These are phyloP conservation scores for Neofusicoccum ribis DNA, from an alignment of 2,329 filamentous ascomycete genomes.

Conservation along the genomic window DNA sequence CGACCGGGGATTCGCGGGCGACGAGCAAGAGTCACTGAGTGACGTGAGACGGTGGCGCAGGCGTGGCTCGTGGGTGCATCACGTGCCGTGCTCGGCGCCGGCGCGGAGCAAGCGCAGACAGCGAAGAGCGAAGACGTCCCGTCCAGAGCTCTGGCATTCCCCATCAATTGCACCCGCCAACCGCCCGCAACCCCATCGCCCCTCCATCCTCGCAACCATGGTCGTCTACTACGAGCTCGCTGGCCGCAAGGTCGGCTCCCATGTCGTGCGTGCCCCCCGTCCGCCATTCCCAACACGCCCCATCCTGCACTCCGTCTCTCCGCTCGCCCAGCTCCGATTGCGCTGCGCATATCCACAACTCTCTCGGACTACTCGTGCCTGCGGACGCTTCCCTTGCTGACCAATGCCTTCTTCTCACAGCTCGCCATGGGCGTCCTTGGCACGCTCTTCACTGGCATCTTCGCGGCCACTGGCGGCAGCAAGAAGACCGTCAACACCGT, in stretches of 20 bases:
- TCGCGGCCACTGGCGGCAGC: slow-evolving; percentile 35
- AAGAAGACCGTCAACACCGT: slow-evolving; percentile 42
- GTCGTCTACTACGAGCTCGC: slow-evolving; percentile 54
- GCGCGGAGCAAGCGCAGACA: neutral
- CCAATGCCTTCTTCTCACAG: slow-evolving; percentile 40
- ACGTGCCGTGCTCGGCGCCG: neutral
- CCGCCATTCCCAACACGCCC: neutral
- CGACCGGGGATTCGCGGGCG: neutral
- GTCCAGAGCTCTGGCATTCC: slow-evolving; percentile 12
- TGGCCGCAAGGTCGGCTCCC: slow-evolving; percentile 56
- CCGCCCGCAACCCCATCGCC: slow-evolving; percentile 25
- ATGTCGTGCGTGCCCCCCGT: slow-evolving; percentile 46
- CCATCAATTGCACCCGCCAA: slow-evolving; percentile 14
- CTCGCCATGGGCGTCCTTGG: slow-evolving; percentile 59
- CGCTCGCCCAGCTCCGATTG: slow-evolving; percentile 10
- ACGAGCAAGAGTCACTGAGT: neutral
- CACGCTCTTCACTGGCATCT: slow-evolving; percentile 37
- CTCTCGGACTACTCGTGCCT: neutral
- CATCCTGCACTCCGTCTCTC: neutral
- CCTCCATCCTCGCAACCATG: slow-evolving; percentile 42
- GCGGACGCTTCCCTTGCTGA: neutral
- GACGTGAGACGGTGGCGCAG: neutral
- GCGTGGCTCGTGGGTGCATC: neutral
- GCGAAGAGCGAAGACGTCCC: slow-evolving; percentile 19
- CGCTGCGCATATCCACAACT: neutral